Conservation (phyloP, 257 asterid species). For the Nicotiana obtusifolia region DNA sequence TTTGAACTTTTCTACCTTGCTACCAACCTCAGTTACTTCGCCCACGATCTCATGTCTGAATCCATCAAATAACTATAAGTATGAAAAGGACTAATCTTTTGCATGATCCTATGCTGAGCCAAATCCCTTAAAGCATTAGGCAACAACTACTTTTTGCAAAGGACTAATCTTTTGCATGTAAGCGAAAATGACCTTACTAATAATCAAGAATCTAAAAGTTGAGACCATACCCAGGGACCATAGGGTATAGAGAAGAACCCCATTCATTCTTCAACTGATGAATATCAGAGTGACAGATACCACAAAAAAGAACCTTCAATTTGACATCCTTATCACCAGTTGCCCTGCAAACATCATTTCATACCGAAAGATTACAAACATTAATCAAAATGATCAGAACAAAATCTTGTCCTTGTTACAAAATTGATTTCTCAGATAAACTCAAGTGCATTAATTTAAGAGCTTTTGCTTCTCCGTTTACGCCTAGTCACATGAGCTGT, state of each 20-base stretch:
- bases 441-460: background rate
- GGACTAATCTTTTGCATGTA: background rate
- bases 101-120: no score
- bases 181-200: no score
- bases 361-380: background rate
- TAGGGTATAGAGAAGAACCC: conserved; percentile 30
- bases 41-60: conserved; percentile 41
- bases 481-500: background rate
- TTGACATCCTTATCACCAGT: conserved; percentile 29
- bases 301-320: conserved; percentile 35
- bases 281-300: conserved; percentile 49
- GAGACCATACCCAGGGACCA: conserved; percentile 34
- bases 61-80: background rate
- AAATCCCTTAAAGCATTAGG: no score
- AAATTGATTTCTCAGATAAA: background rate
- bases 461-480: background rate
- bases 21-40: conserved; percentile 34
- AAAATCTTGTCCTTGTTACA: background rate
- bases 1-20: conserved; percentile 26
- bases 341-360: conserved; percentile 8
- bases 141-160: no score
- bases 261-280: conserved; percentile 29
- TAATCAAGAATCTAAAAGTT: background rate
- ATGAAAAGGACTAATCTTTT: no score
- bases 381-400: background rate